Base-by-base conservation (phyloP, 1,139 yeast genomes). In the Suhomyces bokatorum region DNA sequence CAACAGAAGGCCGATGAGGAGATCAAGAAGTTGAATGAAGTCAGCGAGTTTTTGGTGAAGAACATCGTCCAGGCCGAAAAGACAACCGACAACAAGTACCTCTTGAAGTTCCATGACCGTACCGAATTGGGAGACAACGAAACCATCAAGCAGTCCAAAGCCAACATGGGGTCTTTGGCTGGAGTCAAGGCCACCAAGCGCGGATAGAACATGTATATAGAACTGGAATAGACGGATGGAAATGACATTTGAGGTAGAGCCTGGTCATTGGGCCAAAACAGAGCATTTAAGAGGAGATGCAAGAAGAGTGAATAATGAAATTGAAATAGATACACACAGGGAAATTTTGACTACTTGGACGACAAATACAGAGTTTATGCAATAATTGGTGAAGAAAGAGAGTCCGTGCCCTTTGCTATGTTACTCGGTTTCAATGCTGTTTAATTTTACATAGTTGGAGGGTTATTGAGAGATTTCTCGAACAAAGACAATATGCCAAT, bases 111-210 rank as follows among this genome's bases (percentile, higher is more conserved):
- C 55, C 97, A 89, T 60, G 70, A 80, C 42, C 80, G 85, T 42
- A 87, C 95, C 0, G 98, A 93, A 64, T 73, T 91, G 43, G 98
- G 98, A 12, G 97, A 90, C 60, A 93, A 93, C 62, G 96, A 74
- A 40, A 64, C 71, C 33, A 74, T 74, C 51, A 73, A 70, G 51
- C 69, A 66, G 43, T 53, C 56, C 30, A 60, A 56, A 43, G 60
- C 56, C 10, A 58, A 70, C 32, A 53, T 74, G 66, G 78, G 78
- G 4, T 64, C 74, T 30, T 68, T 74, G 50, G 70, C 76, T 1
- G 77, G 77, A 3, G 66, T 64, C 40, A 69, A 67, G 53, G 69
- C 54, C 34, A 62, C 51, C 37, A 60, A 55, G 45, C 52, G 65
- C 40, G 52, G 55, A 34, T 57, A 52, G n/a, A 35, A 27, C 33